Evolutionary conservation across 768 basidiomycete species (phyloP).

Genomic region (Candolleomyces eurysporus): DNA sequence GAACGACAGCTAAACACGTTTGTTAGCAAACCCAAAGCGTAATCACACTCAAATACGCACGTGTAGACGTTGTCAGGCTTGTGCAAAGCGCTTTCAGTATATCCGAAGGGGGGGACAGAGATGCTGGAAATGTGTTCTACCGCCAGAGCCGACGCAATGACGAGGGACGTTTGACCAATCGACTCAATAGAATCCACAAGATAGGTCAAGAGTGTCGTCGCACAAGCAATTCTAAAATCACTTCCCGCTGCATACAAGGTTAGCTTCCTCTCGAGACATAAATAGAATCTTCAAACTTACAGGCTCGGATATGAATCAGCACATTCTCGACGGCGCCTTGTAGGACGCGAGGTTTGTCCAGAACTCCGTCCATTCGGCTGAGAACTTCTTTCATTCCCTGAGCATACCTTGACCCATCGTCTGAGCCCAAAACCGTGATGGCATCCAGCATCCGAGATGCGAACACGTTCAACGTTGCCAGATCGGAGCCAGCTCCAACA

Average conservation of each 20-base stretch:
- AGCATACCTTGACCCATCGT: conserved; percentile 62
- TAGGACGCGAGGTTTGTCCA: conserved; percentile 40
- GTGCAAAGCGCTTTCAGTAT: conserved; percentile 14
- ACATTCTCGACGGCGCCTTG: conserved; percentile 58
- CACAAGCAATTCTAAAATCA: conserved; percentile 41
- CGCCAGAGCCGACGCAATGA: conserved; percentile 44
- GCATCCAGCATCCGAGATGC: conserved; percentile 47
- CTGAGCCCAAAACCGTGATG: conserved; percentile 39
- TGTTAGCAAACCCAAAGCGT: conserved; percentile 4
- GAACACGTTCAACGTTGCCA: conserved; percentile 33
- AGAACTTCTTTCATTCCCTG: conserved; percentile 44
- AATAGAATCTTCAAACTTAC: conserved; percentile 32
- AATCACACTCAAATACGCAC: conserved; percentile 8
- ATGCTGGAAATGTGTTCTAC: conserved; percentile 13
- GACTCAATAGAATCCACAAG: conserved; percentile 60
- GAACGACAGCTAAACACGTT: conserved; percentile 55
- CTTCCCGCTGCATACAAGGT: conserved; percentile 30
- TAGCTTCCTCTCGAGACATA: background rate
- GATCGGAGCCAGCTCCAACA: conserved; percentile 1
- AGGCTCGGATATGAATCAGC: conserved; percentile 46
- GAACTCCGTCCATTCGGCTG: conserved; percentile 32
- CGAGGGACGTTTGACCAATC: conserved; percentile 43
- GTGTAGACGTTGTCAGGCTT: conserved; percentile 19
- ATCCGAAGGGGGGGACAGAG: conserved; percentile 15
- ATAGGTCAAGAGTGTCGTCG: conserved; percentile 41